Conservation (phyloP, 208 protist genomes). For the Blastocrithidia nonstop region DNA sequence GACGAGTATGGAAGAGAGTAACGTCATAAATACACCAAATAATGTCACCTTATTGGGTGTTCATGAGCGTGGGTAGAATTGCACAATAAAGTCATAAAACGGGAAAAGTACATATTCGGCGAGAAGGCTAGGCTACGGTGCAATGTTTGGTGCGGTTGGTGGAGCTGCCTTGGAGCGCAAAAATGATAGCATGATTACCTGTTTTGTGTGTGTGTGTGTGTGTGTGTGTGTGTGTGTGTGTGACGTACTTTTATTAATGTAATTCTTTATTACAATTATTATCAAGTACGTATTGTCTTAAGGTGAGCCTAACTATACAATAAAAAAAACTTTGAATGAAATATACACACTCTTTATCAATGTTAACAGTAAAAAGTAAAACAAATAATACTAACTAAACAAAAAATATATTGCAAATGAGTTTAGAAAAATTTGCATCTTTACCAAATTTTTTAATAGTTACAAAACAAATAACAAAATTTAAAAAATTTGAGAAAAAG, state of each 20-base stretch:
- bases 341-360: too few species aligned
- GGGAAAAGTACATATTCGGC: conserved; percentile 64
- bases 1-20: conserved; percentile 54
- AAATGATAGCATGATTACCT: neutral
- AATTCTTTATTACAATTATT: too few species aligned
- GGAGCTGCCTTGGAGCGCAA: conserved; percentile 16
- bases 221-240: conserved; percentile 1
- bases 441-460: neutral
- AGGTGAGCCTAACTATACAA: neutral
- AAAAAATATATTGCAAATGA: conserved; percentile 1
- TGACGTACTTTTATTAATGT: too few species aligned
- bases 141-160: conserved; percentile 13
- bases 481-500: neutral
- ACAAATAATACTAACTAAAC: too few species aligned
- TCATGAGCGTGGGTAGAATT: conserved; percentile 42
- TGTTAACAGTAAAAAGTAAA: too few species aligned
- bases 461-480: neutral
- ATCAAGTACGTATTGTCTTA: neutral
- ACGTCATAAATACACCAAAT: conserved; percentile 49
- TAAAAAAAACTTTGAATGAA: neutral
- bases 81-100: conserved; percentile 63
- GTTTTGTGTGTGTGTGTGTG: neutral
- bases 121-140: conserved; percentile 44
- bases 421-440: neutral
- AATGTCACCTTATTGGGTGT: conserved; percentile 74